Conservation (phyloP, 495 filamentous ascomycete genomes). For the Aspergillus carlsbadensis region DNA sequence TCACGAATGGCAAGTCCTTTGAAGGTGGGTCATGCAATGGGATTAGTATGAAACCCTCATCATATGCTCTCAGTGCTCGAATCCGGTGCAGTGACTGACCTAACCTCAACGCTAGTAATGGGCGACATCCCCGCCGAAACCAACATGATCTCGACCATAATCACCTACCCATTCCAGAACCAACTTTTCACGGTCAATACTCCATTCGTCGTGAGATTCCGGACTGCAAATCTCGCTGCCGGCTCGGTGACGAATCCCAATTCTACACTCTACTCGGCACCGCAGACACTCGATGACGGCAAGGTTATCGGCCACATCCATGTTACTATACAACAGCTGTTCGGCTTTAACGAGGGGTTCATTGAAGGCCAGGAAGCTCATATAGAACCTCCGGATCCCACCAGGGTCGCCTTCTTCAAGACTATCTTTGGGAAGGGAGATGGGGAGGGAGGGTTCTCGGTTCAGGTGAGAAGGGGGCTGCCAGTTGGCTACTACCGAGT, state of each 20-base stretch:
- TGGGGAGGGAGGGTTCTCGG: not conserved
- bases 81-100: not conserved
- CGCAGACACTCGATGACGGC: constrained; percentile 3
- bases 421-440: not conserved
- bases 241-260: constrained; percentile 10
- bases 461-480: not conserved
- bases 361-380: not conserved
- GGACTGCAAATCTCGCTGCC: not conserved
- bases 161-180: not conserved
- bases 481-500: constrained; percentile 3
- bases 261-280: constrained; percentile 2
- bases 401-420: constrained; percentile 5
- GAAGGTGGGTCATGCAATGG: constrained; percentile 1
- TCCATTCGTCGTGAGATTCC: constrained; percentile 3
- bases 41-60: not conserved
- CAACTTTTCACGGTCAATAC: not conserved
- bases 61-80: not conserved
- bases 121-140: constrained; percentile 2
- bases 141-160: constrained; percentile 6
- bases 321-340: constrained; percentile 1
- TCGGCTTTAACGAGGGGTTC: not conserved
- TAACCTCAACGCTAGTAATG: not conserved
- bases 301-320: constrained; percentile 7
- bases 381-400: not conserved
- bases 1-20: constrained; percentile 2